Conservation (phyloP, 495 filamentous ascomycete species). For the Achaetomiella virescens region DNA sequence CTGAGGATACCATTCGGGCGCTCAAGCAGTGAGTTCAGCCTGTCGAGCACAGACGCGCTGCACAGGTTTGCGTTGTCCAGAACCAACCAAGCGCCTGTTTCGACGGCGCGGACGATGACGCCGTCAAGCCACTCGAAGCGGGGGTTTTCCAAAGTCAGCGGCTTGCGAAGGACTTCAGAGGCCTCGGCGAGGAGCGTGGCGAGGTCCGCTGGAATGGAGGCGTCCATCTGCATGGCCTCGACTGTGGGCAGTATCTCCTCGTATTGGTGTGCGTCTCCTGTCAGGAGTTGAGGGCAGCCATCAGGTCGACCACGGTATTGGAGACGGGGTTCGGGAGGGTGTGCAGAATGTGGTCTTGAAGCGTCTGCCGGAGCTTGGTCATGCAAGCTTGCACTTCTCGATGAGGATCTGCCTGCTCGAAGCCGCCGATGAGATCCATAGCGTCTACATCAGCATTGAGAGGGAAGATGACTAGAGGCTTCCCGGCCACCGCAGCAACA, state of each 20-base stretch:
- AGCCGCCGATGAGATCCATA: slow-evolving; percentile 94
- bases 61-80: slow-evolving; percentile 97
- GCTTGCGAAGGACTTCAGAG: slow-evolving; percentile 34
- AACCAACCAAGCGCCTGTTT: slow-evolving; percentile 84
- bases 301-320: slow-evolving; percentile 37
- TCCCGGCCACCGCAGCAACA: slow-evolving; percentile 70
- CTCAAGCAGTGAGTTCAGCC: slow-evolving; percentile 91
- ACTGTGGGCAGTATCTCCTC: slow-evolving; percentile 29
- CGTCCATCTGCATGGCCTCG: slow-evolving; percentile 22
- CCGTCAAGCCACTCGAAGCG: slow-evolving; percentile 97
- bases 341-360: slow-evolving; percentile 49
- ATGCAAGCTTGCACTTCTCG: slow-evolving; percentile 55
- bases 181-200: slow-evolving; percentile 26
- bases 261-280: slow-evolving; percentile 24
- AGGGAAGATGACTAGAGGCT: slow-evolving; percentile 66
- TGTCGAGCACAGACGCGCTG: slow-evolving; percentile 86
- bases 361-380: slow-evolving; percentile 46
- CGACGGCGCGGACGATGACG: slow-evolving; percentile 76
- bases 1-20: slow-evolving; percentile 72
- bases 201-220: slow-evolving; percentile 24
- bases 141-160: slow-evolving; percentile 53
- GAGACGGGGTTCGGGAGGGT: slow-evolving; percentile 41
- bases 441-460: slow-evolving; percentile 92
- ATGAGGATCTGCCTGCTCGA: slow-evolving; percentile 83
- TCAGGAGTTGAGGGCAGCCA: slow-evolving; percentile 32